A percentile compares a stretch with the other conserved stretches of the same genome.
Conservation (phyloP, 257 asterid genomes). For the Ocimum tenuiflorum region DNA sequence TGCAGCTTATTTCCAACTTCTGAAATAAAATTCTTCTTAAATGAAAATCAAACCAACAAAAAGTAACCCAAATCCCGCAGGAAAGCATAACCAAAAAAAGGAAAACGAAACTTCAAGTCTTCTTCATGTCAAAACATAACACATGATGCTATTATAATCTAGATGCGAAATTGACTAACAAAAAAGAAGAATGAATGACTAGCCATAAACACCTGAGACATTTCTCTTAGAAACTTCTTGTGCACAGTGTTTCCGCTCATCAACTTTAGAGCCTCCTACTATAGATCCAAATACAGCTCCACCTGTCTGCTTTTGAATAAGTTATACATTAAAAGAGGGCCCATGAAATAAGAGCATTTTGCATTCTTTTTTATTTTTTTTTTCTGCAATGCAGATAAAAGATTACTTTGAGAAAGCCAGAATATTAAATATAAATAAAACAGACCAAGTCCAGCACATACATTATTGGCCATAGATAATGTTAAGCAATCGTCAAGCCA, state of each 20-base stretch:
- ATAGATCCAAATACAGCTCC: conserved; percentile 79
- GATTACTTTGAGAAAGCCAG: neutral
- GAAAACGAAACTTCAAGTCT: neutral
- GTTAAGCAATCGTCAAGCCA: conserved; percentile 88
- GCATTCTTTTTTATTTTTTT: too few relatives aligned
- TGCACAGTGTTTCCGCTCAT: conserved; percentile 60
- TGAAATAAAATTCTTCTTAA: too few relatives aligned
- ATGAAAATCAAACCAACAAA: conserved; percentile 8
- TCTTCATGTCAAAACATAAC: conserved; percentile 9
- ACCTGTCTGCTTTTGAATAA: conserved; percentile 40
- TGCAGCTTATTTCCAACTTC: neutral
- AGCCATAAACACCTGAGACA: conserved; percentile 61
- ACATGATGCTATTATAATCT: neutral
- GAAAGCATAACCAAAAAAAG: neutral
- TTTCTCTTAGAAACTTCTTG: conserved; percentile 79
- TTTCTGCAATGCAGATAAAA: too few relatives aligned
- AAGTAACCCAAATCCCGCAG: neutral
- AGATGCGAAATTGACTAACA: conserved; percentile 4
- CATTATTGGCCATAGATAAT: conserved; percentile 27
- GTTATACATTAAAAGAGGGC: conserved; percentile 7
- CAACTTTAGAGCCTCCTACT: conserved; percentile 78
- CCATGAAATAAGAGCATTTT: conserved; percentile 2
- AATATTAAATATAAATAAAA: neutral
- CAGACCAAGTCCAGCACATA: conserved; percentile 23
- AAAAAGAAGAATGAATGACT: neutral